A percentile compares a stretch with the other conserved stretches of the same genome.
phyloP scores from a whole-genome alignment of 805 yeast genomes.

The Metschnikowia similis region DNA sequence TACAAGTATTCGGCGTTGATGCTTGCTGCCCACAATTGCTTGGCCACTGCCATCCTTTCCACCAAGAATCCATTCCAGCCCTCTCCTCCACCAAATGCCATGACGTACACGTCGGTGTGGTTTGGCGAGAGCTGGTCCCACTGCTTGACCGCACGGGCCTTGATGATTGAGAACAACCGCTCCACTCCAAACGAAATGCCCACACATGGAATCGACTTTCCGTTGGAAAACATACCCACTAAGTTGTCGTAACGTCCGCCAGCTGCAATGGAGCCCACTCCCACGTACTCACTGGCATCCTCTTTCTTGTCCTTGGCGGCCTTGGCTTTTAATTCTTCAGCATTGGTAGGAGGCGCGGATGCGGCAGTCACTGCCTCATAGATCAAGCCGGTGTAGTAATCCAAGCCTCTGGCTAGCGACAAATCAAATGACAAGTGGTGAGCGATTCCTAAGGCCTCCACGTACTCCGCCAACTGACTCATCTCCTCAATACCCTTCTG shows the following conservation, averaged over 20 bases:
- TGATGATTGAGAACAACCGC: constrained; percentile 84
- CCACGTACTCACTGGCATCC: constrained; percentile 94
- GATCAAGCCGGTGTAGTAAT: constrained; percentile 94
- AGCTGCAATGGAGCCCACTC: constrained; percentile 97
- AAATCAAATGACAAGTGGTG: constrained; percentile 76
- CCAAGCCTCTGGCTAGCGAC: constrained; percentile 95
- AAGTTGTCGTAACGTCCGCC: constrained; percentile 98
- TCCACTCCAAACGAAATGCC: constrained; percentile 98
- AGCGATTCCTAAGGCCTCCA: constrained; percentile 77
- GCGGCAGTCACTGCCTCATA: constrained; percentile 95
- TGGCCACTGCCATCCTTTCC: constrained; percentile 87
- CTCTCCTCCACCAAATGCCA: constrained; percentile 99
- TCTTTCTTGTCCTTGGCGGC: constrained; percentile 48
- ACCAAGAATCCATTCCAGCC: constrained; percentile 90
- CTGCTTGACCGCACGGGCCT: constrained; percentile 59
- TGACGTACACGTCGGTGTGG: constrained; percentile 87
- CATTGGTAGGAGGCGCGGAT: constrained; percentile 90
- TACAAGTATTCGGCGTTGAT: constrained; percentile 88
- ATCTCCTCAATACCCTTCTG: constrained; percentile 79
- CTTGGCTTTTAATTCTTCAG: constrained; percentile 57
- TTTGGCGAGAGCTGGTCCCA: constrained; percentile 70
- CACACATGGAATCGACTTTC: constrained; percentile 93
- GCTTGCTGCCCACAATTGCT: constrained; percentile 80
- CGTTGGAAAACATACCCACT: constrained; percentile 94
- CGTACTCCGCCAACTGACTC: constrained; percentile 65